Evolutionary conservation across 495 filamentous ascomycete genomes (phyloP).

Genomic region (Tuber umbilicatum): DNA sequence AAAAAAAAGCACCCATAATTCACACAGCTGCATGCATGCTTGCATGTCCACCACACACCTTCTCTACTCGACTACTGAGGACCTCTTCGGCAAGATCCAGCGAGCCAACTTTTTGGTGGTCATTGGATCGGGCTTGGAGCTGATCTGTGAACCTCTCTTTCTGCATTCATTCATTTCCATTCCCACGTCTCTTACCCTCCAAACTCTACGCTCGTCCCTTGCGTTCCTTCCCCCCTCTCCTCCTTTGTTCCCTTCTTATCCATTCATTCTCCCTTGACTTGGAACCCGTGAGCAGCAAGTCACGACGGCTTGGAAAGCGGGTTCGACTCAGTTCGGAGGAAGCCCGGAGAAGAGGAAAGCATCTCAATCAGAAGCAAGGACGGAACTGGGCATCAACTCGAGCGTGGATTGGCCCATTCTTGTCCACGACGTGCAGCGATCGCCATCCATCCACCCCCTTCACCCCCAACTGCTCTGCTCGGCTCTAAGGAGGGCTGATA

Average conservation of each 20-base stretch:
- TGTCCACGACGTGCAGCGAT: neutral
- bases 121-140: neutral
- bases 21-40: neutral
- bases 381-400: neutral
- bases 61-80: neutral
- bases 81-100: neutral
- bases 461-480: neutral
- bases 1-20: neutral
- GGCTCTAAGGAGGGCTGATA: neutral
- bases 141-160: neutral
- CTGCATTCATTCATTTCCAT: neutral
- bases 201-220: constrained; percentile 1
- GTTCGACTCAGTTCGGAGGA: neutral
- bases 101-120: neutral
- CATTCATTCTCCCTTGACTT: neutral
- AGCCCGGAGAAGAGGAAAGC: constrained; percentile 7
- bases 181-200: neutral
- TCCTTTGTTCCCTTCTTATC: constrained; percentile 3
- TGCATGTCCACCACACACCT: neutral
- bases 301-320: neutral
- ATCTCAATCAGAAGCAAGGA: constrained; percentile 10
- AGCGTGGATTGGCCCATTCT: neutral
- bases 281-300: neutral
- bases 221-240: neutral
- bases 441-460: neutral